Base-by-base conservation (phyloP, 108 stramenopile genomes). In the Pseudonitzschia multiseries region DNA sequence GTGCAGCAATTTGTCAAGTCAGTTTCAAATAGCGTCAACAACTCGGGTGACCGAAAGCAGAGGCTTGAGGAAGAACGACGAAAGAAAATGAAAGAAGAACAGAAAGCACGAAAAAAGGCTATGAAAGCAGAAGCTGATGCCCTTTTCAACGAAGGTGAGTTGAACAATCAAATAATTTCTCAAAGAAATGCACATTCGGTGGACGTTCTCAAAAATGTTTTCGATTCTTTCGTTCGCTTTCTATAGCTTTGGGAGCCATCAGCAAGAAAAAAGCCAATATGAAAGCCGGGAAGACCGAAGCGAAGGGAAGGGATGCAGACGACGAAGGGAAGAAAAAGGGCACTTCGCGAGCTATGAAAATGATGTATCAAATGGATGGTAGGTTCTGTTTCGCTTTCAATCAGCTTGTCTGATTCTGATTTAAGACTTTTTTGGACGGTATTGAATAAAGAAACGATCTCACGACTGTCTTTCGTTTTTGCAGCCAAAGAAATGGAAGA, bases 401-500 rank as follows among this genome's bases (percentile, higher is more conserved):
- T 24, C 29, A 59, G 10, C 15, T 27, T 28, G 27, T 59, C 29
- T 31, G n/a, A 59, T 59, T 59, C 4, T 27, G 0, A 27, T 20
- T 62, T 6, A 29, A n/a, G n/a, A n/a, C n/a, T 33, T 20, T 13
- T 62, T 62, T 62, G 61, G 20, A 17, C 5, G 12, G 8, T 62
- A 13, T 40, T 17, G 33, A 8, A 8, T 31, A 8, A 62, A 27
- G 57, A 59, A 26, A 28, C 36, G 61, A 44, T 51, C 15, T 44
- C 42, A 51, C 50, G 42, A 48, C 46, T 48, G 13, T 48, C 10
- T 67, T 51, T 8, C n/a, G 21, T 51, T 14, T 50, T 48, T 51
- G 40, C 89, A 62, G 61, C 94, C 2, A 71, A 91, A 70, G 95
- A 96, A 82, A 91, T 96, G 93, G 88, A 87, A 63, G 90, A 90